Conservation (phyloP, 139 green algal species). For the Auxenochlorella protothecoides region DNA sequence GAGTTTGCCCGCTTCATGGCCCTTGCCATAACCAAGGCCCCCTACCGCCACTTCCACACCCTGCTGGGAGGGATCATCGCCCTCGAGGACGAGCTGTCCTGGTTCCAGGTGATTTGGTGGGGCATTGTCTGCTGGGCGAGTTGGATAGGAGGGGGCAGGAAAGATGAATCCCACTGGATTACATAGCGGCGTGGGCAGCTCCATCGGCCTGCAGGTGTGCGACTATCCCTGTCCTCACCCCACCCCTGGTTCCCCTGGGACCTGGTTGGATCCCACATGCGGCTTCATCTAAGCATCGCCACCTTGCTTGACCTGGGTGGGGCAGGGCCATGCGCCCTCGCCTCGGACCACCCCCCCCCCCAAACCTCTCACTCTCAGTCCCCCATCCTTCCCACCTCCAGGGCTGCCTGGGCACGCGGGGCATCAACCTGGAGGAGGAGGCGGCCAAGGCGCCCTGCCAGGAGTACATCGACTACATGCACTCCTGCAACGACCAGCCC, state of each 20-base stretch:
- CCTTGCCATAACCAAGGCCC: conserved; percentile 1
- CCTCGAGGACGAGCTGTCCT: conserved; percentile 11
- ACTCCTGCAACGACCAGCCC: conserved; percentile 1
- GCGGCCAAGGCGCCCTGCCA: neutral
- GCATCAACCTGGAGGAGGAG: no score
- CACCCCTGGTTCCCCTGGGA: neutral
- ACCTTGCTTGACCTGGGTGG: no score
- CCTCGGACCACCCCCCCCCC: no score
- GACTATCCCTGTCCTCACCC: neutral
- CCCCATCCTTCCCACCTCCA: neutral
- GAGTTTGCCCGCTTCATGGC: conserved; percentile 7
- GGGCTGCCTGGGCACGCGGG: no score
- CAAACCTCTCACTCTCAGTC: neutral
- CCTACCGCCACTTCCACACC: neutral
- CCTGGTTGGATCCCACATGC: no score
- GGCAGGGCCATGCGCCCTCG: no score
- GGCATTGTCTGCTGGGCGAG: no score
- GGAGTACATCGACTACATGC: conserved; percentile 3
- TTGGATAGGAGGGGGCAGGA: no score
- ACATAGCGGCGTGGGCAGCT: no score
- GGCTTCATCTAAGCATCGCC: no score
- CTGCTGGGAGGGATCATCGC: conserved; percentile 8
- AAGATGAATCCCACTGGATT: no score
- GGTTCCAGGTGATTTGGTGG: conserved; percentile 5
- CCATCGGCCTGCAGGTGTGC: neutral